Evolutionary conservation across 176 grass and related monocot species (phyloP), one percentile per base, ranked within the genome.

Genomic region (Pontederia crassipes): DNA sequence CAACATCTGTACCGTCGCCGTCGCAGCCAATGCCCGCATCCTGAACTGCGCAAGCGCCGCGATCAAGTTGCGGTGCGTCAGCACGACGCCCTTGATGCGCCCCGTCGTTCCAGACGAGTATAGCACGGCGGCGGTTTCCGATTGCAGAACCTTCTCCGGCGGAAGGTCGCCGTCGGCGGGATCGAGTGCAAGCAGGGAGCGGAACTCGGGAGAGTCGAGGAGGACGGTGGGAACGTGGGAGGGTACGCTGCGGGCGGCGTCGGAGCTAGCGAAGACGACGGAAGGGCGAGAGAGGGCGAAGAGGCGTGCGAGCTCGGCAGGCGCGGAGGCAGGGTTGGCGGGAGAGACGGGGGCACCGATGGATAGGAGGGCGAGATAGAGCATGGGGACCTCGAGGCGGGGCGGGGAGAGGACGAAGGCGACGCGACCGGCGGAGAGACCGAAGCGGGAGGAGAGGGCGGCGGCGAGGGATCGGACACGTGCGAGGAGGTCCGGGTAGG

Each of bases 61-160:
- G 5, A 83, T 61, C 70, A 83, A 15, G 65, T 83, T 83, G 29
- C 81, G 59, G 59, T 83, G 80, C 16, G 75, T 74, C 8, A 78
- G 48, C 58, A 65, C 47, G 5, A 59, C 75, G 13, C 59, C 80
- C 59, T 83, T 83, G 29, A 61, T 59, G 26, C 48, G 35, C 2
- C 74, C 80, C 5, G 80, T 82, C 51, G 80, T 82, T 17, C 80
- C 74, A 45, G 80, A 77, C 50, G 80, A 82, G 69, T 69, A 82
- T 2, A 82, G 57, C 46, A 82, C 65, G 45, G 8, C 78, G 48
- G 74, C 83, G 17, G 74, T 18, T 17, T 81, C 83, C 1, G 78
- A 86, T 11, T 78, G 83, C 26, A 52, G 46, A 4, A 78, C 45
- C 47, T 65, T 26, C 14, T 2, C 28, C 12, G 51, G 16, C 48